Percentiles rank a stretch among this genome's conserved stretches.
Evolutionary conservation across 371 early-diverging fungal genomes (phyloP).

Genomic region (Mucor lusitanicus): DNA sequence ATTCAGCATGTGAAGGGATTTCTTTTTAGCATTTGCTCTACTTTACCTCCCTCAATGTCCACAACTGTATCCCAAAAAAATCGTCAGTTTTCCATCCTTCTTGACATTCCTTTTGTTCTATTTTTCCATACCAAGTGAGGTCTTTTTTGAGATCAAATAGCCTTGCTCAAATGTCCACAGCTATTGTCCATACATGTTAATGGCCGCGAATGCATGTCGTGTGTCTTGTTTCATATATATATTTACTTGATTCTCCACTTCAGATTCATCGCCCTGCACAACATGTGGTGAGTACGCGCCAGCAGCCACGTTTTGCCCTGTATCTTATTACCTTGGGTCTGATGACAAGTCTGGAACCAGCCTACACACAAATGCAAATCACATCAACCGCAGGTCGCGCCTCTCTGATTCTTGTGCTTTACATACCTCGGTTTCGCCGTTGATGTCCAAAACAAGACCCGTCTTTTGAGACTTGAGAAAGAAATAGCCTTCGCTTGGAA

Average conservation of each 20-base stretch:
- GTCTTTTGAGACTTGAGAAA: conserved; percentile 8
- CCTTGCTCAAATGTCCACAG: conserved; percentile 39
- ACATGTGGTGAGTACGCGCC: neutral
- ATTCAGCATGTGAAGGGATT: conserved; percentile 1
- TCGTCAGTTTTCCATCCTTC: neutral
- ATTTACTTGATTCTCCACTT: neutral
- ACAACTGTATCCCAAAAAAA: conserved; percentile 20
- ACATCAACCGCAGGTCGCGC: neutral
- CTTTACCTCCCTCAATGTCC: conserved; percentile 43
- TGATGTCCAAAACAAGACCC: conserved; percentile 1
- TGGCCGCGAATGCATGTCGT: neutral
- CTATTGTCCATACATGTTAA: conserved; percentile 3
- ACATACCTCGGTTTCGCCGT: conserved; percentile 7
- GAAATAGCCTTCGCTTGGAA: conserved; percentile 14
- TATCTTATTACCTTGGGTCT: conserved; percentile 8
- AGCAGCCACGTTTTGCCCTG: neutral
- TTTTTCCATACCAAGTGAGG: conserved; percentile 29
- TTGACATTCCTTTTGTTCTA: neutral
- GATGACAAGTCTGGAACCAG: conserved; percentile 9
- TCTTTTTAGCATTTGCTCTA: neutral
- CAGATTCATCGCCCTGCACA: neutral
- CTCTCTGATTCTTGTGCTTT: neutral
- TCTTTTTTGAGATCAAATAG: conserved; percentile 34
- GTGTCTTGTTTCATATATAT: neutral
- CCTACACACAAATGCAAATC: conserved; percentile 4